Conservation (phyloP, 2,329 filamentous ascomycete species). For the Fonsecaea nubica region DNA sequence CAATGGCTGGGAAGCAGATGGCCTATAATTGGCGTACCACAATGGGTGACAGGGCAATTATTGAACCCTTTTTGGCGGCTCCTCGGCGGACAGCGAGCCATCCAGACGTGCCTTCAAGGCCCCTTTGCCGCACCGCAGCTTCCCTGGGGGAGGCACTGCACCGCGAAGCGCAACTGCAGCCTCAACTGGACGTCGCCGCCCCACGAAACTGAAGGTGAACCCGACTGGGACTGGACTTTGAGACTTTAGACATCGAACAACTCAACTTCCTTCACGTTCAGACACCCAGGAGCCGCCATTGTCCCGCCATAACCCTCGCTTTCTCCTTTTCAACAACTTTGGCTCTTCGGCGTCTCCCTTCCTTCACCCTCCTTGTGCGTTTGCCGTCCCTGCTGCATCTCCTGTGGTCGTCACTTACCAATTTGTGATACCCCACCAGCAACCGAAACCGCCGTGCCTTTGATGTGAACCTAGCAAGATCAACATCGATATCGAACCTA, state of each 20-base stretch:
- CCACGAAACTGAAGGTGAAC: conserved; percentile 15
- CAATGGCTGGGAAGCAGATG: neutral
- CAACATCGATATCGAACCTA: conserved; percentile 21
- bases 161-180: conserved; percentile 9
- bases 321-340: conserved; percentile 14
- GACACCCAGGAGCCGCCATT: conserved; percentile 11
- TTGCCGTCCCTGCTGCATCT: conserved; percentile 8
- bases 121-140: conserved; percentile 3
- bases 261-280: neutral
- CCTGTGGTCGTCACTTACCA: conserved; percentile 10
- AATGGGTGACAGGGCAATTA: conserved; percentile 1
- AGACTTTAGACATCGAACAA: conserved; percentile 3
- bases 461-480: conserved; percentile 31
- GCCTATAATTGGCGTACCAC: conserved; percentile 2
- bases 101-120: neutral
- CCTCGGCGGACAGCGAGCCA: neutral
- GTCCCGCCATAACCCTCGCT: conserved; percentile 23
- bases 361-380: conserved; percentile 8
- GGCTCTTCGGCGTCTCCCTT: neutral
- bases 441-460: conserved; percentile 20
- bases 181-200: conserved; percentile 20
- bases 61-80: neutral
- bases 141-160: conserved; percentile 8
- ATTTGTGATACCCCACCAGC: conserved; percentile 34
- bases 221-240: conserved; percentile 4